Base-by-base conservation (phyloP, 768 basidiomycete species). In the Ramaria rubella region DNA sequence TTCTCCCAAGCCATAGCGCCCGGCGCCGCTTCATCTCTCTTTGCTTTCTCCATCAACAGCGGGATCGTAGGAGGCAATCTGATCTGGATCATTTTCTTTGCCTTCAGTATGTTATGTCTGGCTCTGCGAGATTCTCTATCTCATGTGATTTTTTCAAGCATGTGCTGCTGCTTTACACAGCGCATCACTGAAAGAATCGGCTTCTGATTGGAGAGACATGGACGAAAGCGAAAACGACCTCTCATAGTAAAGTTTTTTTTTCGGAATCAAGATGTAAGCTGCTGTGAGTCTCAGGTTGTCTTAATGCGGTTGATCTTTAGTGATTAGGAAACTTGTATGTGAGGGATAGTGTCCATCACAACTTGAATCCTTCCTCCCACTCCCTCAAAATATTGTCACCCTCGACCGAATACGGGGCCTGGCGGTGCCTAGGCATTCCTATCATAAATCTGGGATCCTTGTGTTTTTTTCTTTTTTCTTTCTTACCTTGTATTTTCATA, bases 1-100 rank as follows among this genome's bases (percentile, higher is more conserved):
- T 45, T 60, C 11, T 51, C 61, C n/a, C 59, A 60, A 23, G 61
- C 61, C 30, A 42, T 62, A 33, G 57, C 61, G 12, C 60, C 60
- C 30, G 60, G 53, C 30, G 55, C 58, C 45, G 58, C 55, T 2
- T 58, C 59, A 23, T 58, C 61, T 7, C 48, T 60, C 7, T 60
- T 62, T 38, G 61, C 61, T 4, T 42, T 51, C 36, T 62, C 61
- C 23, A 54, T 62, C 27, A 54, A 59, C 30, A 58, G 52, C 44
- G 54, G 38, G 26, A 49, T 62, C 58, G 44, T 55, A 23, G 53
- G 54, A 17, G 61, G 61, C 14, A 58, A 62, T 31, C 43, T 62
- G 17, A 50, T 62, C n/a, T 62, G 61, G 61, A 33, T 62, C 14
- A 21, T 62, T 9, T 36, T 59, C 30, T 49, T 58, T n/a, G 42